Evolutionary conservation across 352 stramenopile species (phyloP).

Genomic region (Globisporangium polare): DNA sequence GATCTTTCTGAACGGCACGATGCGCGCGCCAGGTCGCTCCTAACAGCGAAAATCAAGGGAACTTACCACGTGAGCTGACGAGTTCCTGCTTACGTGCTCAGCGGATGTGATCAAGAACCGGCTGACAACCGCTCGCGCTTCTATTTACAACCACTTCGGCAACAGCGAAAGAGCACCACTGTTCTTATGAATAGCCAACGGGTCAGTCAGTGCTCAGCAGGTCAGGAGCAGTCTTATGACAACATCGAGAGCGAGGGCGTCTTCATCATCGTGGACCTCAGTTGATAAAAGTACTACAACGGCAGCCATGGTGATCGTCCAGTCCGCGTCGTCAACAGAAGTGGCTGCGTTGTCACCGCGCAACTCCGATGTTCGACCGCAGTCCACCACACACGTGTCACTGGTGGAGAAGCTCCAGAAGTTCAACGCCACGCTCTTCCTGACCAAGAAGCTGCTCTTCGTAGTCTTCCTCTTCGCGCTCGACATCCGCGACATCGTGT

Average conservation of each 20-base stretch:
- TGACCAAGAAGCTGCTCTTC: slow-evolving; percentile 12
- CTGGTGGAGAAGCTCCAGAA: neutral
- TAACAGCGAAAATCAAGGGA: neutral
- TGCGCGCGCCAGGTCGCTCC: slow-evolving; percentile 2
- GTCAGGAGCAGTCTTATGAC: neutral
- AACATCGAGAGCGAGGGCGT: neutral
- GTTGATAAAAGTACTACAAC: neutral
- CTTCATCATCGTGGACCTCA: neutral
- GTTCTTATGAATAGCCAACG: neutral
- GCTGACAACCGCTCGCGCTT: neutral
- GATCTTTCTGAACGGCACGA: slow-evolving; percentile 3
- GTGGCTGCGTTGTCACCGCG: neutral
- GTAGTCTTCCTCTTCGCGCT: slow-evolving; percentile 11
- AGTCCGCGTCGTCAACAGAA: neutral
- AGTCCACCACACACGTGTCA: neutral
- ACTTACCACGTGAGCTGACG: neutral
- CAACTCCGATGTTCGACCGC: neutral
- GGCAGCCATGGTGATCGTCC: neutral
- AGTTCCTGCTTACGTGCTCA: no score
- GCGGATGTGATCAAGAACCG: no score
- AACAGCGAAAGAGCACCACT: neutral
- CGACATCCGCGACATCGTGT: slow-evolving; percentile 23
- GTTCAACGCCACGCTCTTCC: slow-evolving; percentile 6
- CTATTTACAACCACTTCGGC: neutral
- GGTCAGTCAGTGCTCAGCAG: neutral